Evolutionary conservation across 352 stramenopile species (phyloP), one percentile per base, ranked within the genome.

Genomic region (Phytopythium delawarense): DNA sequence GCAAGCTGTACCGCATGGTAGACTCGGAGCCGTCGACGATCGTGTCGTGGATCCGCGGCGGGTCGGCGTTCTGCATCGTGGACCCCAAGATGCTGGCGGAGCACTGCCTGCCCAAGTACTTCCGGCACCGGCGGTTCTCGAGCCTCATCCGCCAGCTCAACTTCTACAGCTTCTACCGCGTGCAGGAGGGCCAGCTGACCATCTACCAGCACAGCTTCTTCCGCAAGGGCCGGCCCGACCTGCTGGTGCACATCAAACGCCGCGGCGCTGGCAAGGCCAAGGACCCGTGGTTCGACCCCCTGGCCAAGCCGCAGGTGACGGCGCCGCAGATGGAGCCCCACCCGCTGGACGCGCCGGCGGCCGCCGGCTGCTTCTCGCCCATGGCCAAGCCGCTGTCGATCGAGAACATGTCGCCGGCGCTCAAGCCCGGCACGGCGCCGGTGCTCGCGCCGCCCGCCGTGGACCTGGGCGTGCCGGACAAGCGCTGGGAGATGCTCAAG

Each of bases 111-210:
- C 89, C 89, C 44, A 96, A 96, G 74, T 96, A 96, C 71, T 96
- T 96, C 62, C 87, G 89, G 55, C 89, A 96, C 68, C 82, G 84
- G 4, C 80, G 89, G 25, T 96, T 96, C 61, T 94, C 89, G 40
- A 93, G 81, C 59, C 68, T 96, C 21, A 94, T 96, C 60, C 89
- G 89, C 12, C 89, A 96, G 79, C 71, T 96, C 55, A 96, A 96
- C 69, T 96, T 96, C 61, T 96, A 96, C 86, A 94, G 83, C 72
- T 96, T 96, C 54, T 96, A 96, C 70, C 89, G 90, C 49, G 88
- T 96, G 53, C 88, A 90, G 59, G 85, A 94, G 63, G 85, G 85
- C 13, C 84, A 91, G 67, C 67, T 91, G 42, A 91, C 84, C 7
- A 94, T 94, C 57, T 94, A 94, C 71, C 85, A 94, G 68, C 85